Percentiles rank a stretch among this genome's conserved stretches.
Conservation (phyloP, 2,329 filamentous ascomycete species). For the Phialophora chinensis region DNA sequence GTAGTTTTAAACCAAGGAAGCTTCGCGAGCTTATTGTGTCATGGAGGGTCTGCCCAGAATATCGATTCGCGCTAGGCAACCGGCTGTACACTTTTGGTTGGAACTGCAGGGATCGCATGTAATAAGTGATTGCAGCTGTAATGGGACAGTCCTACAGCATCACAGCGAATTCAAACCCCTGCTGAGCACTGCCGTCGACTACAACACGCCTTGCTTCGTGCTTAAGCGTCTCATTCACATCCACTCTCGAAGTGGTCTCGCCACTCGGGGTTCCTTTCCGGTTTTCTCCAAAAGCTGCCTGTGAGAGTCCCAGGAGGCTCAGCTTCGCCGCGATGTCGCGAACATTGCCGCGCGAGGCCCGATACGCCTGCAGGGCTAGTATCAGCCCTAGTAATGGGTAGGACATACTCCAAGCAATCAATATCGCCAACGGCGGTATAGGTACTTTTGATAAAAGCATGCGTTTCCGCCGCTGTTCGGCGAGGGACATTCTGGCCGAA, state of each 20-base stretch:
- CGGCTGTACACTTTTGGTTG: no score
- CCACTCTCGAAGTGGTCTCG: neutral
- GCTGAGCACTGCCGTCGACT: constrained; percentile 17
- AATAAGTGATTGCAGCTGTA: neutral
- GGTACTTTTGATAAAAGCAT: constrained; percentile 30
- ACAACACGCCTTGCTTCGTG: constrained; percentile 19
- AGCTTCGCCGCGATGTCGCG: constrained; percentile 24
- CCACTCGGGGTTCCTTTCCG: constrained; percentile 1
- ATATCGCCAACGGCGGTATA: constrained; percentile 14
- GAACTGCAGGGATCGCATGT: neutral
- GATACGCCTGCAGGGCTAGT: constrained; percentile 23
- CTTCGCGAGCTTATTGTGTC: neutral
- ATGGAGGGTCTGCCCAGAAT: neutral
- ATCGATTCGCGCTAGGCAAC: neutral
- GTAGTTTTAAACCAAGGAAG: neutral
- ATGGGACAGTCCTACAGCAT: constrained; percentile 15
- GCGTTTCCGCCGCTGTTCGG: constrained; percentile 20
- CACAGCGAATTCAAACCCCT: constrained; percentile 22
- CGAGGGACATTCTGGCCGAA: constrained; percentile 9
- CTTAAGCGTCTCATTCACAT: neutral
- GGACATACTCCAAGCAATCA: constrained; percentile 23
- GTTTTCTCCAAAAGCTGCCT: constrained; percentile 29
- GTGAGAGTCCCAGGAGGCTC: constrained; percentile 26
- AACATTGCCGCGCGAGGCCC: constrained; percentile 18
- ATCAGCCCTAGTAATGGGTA: constrained; percentile 28